Percentiles rank a stretch among this genome's conserved stretches.
phyloP scores from a whole-genome alignment of 2,329 filamentous ascomycete genomes.

The Dothidotthia symphoricarpi region DNA sequence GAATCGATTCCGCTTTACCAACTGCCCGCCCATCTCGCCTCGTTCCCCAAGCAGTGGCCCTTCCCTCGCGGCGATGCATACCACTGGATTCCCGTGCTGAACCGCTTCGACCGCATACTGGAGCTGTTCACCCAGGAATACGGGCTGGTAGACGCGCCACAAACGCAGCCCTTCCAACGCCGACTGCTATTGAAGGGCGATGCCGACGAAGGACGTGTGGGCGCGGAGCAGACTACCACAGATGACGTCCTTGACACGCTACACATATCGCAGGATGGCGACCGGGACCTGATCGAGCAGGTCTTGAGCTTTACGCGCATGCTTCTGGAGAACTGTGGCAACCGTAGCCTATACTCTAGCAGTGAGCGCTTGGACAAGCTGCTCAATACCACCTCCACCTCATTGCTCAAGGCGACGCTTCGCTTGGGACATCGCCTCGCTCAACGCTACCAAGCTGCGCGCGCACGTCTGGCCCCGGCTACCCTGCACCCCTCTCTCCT shows the following conservation, averaged over 20 bases:
- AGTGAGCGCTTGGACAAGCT: slow-evolving; percentile 86
- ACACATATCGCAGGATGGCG: slow-evolving; percentile 71
- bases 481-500: slow-evolving; percentile 71
- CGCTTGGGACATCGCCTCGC: slow-evolving; percentile 82
- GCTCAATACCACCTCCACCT: slow-evolving; percentile 80
- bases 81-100: slow-evolving; percentile 94
- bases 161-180: slow-evolving; percentile 71
- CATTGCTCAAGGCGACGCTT: slow-evolving; percentile 74
- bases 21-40: slow-evolving; percentile 71
- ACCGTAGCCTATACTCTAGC: slow-evolving; percentile 93
- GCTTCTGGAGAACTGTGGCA: slow-evolving; percentile 91
- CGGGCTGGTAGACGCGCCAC: slow-evolving; percentile 74
- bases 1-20: slow-evolving; percentile 69
- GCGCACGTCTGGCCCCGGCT: slow-evolving; percentile 68
- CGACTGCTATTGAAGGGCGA: slow-evolving; percentile 62
- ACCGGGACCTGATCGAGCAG: slow-evolving; percentile 73
- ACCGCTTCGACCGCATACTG: slow-evolving; percentile 87
- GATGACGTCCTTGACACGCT: slow-evolving; percentile 51
- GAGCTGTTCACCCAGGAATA: slow-evolving; percentile 80
- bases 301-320: slow-evolving; percentile 83
- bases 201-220: slow-evolving; percentile 43
- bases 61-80: slow-evolving; percentile 95
- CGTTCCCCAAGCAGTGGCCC: slow-evolving; percentile 87
- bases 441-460: slow-evolving; percentile 86
- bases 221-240: slow-evolving; percentile 42